Evolutionary conservation across 345 rosid genomes (phyloP).

Genomic region (Ceriops tagal): DNA sequence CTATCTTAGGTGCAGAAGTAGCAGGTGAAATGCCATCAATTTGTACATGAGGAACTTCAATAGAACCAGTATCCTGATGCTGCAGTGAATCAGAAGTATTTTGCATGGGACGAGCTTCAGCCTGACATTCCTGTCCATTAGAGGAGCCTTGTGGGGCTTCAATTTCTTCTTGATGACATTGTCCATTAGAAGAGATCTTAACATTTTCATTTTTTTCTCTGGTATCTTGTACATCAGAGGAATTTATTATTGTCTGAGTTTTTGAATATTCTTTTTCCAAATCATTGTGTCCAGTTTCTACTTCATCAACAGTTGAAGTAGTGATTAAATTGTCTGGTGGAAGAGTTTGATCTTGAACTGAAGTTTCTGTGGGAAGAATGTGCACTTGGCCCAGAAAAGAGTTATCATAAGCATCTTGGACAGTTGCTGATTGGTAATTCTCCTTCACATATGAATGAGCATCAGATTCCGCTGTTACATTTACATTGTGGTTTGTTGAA

Average conservation of each 20-base stretch:
- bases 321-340: slow-evolving; percentile 16
- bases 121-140: background rate
- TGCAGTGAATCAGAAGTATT: slow-evolving; percentile 7
- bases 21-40: slow-evolving; percentile 17
- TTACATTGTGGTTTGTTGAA: slow-evolving; percentile 12
- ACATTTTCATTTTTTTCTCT: background rate
- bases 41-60: slow-evolving; percentile 10
- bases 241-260: slow-evolving; percentile 14
- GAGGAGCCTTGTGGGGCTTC: background rate
- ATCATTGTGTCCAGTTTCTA: slow-evolving; percentile 14
- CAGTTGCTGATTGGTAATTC: slow-evolving; percentile 18
- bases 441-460: background rate
- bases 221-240: slow-evolving; percentile 4
- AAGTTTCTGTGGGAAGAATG: background rate
- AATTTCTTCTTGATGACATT: background rate
- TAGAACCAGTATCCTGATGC: slow-evolving; percentile 23
- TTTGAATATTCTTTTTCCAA: slow-evolving; percentile 15
- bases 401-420: slow-evolving; percentile 8
- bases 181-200: slow-evolving; percentile 6
- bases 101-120: background rate
- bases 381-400: slow-evolving; percentile 11
- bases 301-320: slow-evolving; percentile 24
- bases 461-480: slow-evolving; percentile 27
- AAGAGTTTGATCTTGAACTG: slow-evolving; percentile 15
- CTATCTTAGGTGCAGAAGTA: slow-evolving; percentile 7